A percentile compares a stretch with the other conserved stretches of the same genome.
These are phyloP conservation scores for Heteromeles arbutifolia DNA, from an alignment of 306 rosid species.

Conservation along the genomic window DNA sequence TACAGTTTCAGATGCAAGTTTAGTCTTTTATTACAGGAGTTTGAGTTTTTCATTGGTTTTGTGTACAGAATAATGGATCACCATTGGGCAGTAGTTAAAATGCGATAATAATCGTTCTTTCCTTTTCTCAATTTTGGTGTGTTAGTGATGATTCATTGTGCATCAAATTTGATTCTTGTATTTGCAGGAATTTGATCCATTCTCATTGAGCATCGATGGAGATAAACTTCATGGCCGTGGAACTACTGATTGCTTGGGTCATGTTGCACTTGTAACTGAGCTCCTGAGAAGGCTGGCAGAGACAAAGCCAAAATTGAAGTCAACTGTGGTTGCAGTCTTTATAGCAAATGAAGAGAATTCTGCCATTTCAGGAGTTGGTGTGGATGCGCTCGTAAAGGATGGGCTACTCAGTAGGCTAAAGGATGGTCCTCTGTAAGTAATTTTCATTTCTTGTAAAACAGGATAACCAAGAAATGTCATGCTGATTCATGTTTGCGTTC, in stretches of 20 bases:
- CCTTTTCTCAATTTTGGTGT: neutral
- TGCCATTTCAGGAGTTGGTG: constrained; percentile 73
- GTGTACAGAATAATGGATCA: neutral
- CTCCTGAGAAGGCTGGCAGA: constrained; percentile 78
- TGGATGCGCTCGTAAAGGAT: constrained; percentile 79
- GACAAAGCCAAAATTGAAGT: constrained; percentile 63
- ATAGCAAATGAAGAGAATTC: constrained; percentile 93
- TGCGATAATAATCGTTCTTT: no score
- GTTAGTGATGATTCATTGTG: neutral
- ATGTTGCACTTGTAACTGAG: constrained; percentile 80
- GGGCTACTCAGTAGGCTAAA: constrained; percentile 65
- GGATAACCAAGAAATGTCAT: neutral
- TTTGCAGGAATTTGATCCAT: constrained; percentile 85
- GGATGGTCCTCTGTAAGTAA: constrained; percentile 80
- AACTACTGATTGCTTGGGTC: constrained; percentile 95
- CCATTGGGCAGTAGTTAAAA: neutral
- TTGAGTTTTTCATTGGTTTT: neutral
- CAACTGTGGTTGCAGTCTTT: constrained; percentile 79
- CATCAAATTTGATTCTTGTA: neutral
- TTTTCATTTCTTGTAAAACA: neutral
- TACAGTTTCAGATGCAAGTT: neutral
- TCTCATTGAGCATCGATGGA: constrained; percentile 71
- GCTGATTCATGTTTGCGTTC: constrained; percentile 5
- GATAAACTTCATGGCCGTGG: constrained; percentile 92
- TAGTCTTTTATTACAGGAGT: neutral